Percentiles rank a stretch among this genome's conserved stretches.
Conservation (phyloP, 202 grass and related monocot genomes). For the Eragrostis tef region DNA sequence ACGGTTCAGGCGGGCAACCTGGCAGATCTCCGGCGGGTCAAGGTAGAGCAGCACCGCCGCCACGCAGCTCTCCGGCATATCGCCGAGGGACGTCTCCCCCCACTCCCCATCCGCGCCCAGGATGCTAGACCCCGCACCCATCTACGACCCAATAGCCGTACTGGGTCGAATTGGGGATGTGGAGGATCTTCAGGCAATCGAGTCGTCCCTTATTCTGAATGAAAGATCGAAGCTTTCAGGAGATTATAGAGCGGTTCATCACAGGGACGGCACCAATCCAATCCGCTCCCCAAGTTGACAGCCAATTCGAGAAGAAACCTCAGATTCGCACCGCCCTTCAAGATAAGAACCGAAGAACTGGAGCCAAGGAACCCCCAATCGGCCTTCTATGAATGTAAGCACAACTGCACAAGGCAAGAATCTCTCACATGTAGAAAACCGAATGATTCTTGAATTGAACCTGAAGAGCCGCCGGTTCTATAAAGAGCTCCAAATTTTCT, state of each 20-base stretch:
- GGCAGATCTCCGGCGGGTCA: constrained; percentile 77
- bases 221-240: constrained; percentile 29
- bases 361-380: constrained; percentile 35
- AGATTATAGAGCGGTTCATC: not conserved
- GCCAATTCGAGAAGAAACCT: constrained; percentile 21
- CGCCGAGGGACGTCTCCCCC: constrained; percentile 65
- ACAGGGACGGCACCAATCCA: not conserved
- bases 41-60: constrained; percentile 76
- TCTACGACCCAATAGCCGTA: constrained; percentile 39
- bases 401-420: constrained; percentile 19
- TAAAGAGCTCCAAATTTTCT: not conserved
- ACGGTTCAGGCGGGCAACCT: constrained; percentile 65
- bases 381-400: not conserved
- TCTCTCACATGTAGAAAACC: constrained; percentile 3
- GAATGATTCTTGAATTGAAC: constrained; percentile 7
- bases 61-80: constrained; percentile 88
- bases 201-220: not conserved
- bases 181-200: constrained; percentile 12
- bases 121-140: constrained; percentile 79
- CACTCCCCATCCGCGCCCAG: constrained; percentile 58
- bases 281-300: not conserved
- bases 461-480: constrained; percentile 24
- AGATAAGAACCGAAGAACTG: constrained; percentile 33
- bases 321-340: constrained; percentile 37
- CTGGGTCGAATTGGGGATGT: constrained; percentile 15